phyloP scores from a whole-genome alignment of 1,284 basidiomycete species.

The Rugosomyces carneus region DNA sequence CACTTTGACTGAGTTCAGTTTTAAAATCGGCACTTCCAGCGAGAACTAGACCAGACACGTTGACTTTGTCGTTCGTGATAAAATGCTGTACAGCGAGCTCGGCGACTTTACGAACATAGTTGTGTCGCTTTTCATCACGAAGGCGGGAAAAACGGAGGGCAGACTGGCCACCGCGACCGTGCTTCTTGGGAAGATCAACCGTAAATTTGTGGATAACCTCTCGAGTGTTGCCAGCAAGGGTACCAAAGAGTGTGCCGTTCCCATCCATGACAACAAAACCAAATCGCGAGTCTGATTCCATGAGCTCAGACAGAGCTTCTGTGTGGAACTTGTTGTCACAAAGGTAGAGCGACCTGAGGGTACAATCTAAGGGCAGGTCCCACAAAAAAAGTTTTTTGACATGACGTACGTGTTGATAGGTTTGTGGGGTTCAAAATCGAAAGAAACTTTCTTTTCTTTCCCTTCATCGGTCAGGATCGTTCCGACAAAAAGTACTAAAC shows the following conservation, averaged over 20 bases:
- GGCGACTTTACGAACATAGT: slow-evolving; percentile 98
- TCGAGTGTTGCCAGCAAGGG: slow-evolving; percentile 94
- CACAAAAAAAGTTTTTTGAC: slow-evolving; percentile 1
- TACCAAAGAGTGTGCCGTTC: slow-evolving; percentile 95
- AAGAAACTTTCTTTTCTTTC: slow-evolving; percentile 97
- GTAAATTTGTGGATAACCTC: slow-evolving; percentile 98
- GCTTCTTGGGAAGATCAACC: slow-evolving; percentile 99
- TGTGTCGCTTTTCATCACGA: slow-evolving; percentile 98
- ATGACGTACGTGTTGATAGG: slow-evolving; percentile 91
- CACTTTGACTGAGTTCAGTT: slow-evolving; percentile 93
- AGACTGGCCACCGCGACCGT: slow-evolving; percentile 99
- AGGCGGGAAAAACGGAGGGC: slow-evolving; percentile 99
- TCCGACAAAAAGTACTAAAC: slow-evolving; percentile 94
- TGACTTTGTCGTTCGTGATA: slow-evolving; percentile 98
- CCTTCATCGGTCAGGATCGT: slow-evolving; percentile 98
- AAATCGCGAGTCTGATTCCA: slow-evolving; percentile 97
- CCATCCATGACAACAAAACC: slow-evolving; percentile 99
- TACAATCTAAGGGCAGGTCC: background rate
- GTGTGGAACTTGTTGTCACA: slow-evolving; percentile 99
- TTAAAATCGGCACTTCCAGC: slow-evolving; percentile 99
- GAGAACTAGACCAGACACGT: slow-evolving; percentile 94
- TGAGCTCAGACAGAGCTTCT: slow-evolving; percentile 91
- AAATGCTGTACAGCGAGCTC: slow-evolving; percentile 97
- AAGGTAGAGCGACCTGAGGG: slow-evolving; percentile 83
- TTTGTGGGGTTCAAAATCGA: slow-evolving; percentile 97